These are phyloP conservation scores for Epicoccum sorghinum DNA, from an alignment of 2,329 filamentous ascomycete genomes.

Conservation along the genomic window DNA sequence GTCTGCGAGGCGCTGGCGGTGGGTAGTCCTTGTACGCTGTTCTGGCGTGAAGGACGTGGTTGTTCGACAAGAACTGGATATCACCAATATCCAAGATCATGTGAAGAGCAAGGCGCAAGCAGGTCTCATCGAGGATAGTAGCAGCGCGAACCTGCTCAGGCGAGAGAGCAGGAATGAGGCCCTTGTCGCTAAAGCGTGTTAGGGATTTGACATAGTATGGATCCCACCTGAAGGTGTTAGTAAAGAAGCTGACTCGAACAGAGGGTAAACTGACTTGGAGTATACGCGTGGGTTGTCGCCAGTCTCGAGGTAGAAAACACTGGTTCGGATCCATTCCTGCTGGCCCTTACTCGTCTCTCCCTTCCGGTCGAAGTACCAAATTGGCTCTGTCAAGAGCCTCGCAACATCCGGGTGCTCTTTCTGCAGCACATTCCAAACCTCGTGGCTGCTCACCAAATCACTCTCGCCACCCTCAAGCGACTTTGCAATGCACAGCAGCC, in stretches of 20 bases:
- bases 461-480: slow-evolving; percentile 83
- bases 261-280: slow-evolving; percentile 62
- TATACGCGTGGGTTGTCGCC: slow-evolving; percentile 71
- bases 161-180: slow-evolving; percentile 75
- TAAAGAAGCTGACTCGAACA: background rate
- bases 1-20: slow-evolving; percentile 72
- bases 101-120: slow-evolving; percentile 74
- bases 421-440: slow-evolving; percentile 82
- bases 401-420: slow-evolving; percentile 78
- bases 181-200: slow-evolving; percentile 72
- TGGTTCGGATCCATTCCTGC: slow-evolving; percentile 73
- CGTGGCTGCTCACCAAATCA: slow-evolving; percentile 78
- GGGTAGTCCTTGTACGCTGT: slow-evolving; percentile 78
- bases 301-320: slow-evolving; percentile 78
- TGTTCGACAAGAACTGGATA: slow-evolving; percentile 84
- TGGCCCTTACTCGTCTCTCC: slow-evolving; percentile 78
- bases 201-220: slow-evolving; percentile 85
- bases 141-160: slow-evolving; percentile 71
- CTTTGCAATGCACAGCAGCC: slow-evolving; percentile 78
- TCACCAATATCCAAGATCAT: slow-evolving; percentile 88
- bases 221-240: slow-evolving; percentile 65
- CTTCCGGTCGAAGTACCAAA: slow-evolving; percentile 94
- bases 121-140: slow-evolving; percentile 75
- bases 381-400: slow-evolving; percentile 73
- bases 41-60: slow-evolving; percentile 79